Conservation (phyloP, 306 rosid genomes). For the Vigna reflexopilosa region DNA sequence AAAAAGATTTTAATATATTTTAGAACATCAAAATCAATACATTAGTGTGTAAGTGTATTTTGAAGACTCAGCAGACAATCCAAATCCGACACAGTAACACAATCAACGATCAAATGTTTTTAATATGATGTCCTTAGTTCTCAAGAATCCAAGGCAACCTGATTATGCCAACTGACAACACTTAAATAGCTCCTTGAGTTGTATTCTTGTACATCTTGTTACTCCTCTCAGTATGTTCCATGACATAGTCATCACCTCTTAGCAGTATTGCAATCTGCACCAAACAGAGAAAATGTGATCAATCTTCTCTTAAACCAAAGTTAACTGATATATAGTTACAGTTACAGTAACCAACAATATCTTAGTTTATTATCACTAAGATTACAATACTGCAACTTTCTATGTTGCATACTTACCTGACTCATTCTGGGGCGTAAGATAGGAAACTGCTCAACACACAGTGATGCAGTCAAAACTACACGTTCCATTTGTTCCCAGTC, state of each 20-base stretch:
- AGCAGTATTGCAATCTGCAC: slow-evolving; percentile 64
- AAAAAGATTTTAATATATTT: too few species aligned
- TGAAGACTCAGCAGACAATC: too few species aligned
- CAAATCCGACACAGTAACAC: too few species aligned
- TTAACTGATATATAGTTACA: neutral
- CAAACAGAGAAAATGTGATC: neutral
- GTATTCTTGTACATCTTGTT: slow-evolving; percentile 54
- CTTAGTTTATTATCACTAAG: neutral
- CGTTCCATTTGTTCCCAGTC: slow-evolving; percentile 60
- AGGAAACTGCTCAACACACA: slow-evolving; percentile 79
- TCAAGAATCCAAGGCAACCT: slow-evolving; percentile 55
- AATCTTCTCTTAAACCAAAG: neutral
- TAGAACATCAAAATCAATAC: too few species aligned
- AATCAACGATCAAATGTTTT: neutral
- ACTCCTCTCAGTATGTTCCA: slow-evolving; percentile 60
- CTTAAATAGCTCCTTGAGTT: slow-evolving; percentile 54
- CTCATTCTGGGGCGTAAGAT: slow-evolving; percentile 80
- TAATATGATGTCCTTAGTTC: slow-evolving; percentile 16
- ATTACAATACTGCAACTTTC: neutral
- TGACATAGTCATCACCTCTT: slow-evolving; percentile 60
- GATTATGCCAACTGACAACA: slow-evolving; percentile 49
- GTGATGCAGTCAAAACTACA: slow-evolving; percentile 74
- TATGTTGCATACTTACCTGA: slow-evolving; percentile 62
- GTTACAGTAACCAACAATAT: neutral
- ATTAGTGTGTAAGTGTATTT: too few species aligned